These are phyloP conservation scores for Proliferodiscus dingleyae DNA, from an alignment of 2,329 filamentous ascomycete species.

Conservation along the genomic window DNA sequence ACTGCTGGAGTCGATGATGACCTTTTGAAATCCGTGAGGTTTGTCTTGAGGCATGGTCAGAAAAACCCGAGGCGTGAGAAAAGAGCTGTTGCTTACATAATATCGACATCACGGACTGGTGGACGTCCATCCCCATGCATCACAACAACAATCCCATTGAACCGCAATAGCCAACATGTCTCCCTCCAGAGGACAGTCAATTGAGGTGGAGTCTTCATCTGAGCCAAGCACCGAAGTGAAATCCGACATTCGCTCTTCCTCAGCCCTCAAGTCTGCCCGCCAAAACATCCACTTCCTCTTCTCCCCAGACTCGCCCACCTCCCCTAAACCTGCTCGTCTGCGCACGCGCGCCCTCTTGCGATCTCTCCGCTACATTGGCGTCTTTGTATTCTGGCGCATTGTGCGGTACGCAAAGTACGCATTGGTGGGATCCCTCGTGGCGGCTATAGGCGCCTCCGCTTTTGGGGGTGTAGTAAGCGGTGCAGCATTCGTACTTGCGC, in stretches of 20 bases:
- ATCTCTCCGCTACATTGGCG: conserved; percentile 25
- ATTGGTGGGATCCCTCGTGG: conserved; percentile 25
- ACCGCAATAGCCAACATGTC: conserved; percentile 13
- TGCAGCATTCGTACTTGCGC: conserved; percentile 28
- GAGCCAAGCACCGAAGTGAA: conserved; percentile 20
- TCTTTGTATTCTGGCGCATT: conserved; percentile 32
- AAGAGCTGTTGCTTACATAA: too few relatives aligned
- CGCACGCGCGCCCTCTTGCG: conserved; percentile 30
- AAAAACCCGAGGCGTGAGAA: too few relatives aligned
- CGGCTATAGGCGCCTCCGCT: conserved; percentile 26
- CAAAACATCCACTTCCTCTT: conserved; percentile 29
- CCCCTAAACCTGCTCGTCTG: conserved; percentile 23
- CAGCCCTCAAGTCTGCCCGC: conserved; percentile 24
- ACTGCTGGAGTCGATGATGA: too few relatives aligned
- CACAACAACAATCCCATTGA: too few relatives aligned
- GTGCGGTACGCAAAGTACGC: conserved; percentile 32
- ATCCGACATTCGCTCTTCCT: conserved; percentile 25
- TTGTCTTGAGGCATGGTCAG: too few relatives aligned
- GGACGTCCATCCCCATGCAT: too few relatives aligned
- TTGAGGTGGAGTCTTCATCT: neutral
- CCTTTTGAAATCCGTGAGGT: too few relatives aligned
- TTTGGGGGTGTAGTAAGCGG: conserved; percentile 27
- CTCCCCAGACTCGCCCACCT: conserved; percentile 21
- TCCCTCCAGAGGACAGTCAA: conserved; percentile 14
- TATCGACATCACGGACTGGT: too few relatives aligned